Evolutionary conservation across 2,329 filamentous ascomycete genomes (phyloP), one percentile per base, ranked within the genome.

Genomic region (Pseudogymnoascus sp.): DNA sequence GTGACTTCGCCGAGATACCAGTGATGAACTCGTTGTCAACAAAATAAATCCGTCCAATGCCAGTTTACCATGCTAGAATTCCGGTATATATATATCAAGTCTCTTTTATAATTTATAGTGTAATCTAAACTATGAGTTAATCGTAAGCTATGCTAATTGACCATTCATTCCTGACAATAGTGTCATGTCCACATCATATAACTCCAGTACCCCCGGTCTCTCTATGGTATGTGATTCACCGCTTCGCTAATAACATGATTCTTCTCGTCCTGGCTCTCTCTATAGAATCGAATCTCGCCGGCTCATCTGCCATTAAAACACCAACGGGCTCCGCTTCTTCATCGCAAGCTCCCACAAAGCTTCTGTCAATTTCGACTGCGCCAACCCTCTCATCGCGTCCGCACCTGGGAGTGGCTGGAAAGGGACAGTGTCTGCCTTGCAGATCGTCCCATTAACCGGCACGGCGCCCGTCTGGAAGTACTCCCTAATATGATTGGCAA

Each of bases 371-470:
- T 62, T 62, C 1, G 60, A 31, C 31, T 23, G 36, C 6, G n/a
- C 34, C 25, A 62, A 16, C 8, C n/a, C 51, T 19, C 57, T 54
- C 64, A 21, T 34, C 28, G n/a, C n/a, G n/a, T 57, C 28, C 6
- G 16, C 28, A 19, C 16, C 51, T 34, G n/a, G 11, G 8, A 57
- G 51, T 4, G 67, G 45, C 28, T 57, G 28, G 25, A 83, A 83
- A 0, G 80, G 79, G 0, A 71, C 67, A 25, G 75, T 71, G 65
- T 83, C 79, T 0, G 76, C 74, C 31, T 79, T 75, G 65, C 83
- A 86, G 14, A 78, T 70, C 0, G 79, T 79, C 1, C 77, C 77
- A 0, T 74, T 70, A 2, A 70, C 68, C 0, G 84, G 84, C 1
- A 83, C 72, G 1, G 68, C 67, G 2, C 77, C 78, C 0, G 69